phyloP scores from a whole-genome alignment of 2,329 filamentous ascomycete genomes.

The Ceratocystis papillata region DNA sequence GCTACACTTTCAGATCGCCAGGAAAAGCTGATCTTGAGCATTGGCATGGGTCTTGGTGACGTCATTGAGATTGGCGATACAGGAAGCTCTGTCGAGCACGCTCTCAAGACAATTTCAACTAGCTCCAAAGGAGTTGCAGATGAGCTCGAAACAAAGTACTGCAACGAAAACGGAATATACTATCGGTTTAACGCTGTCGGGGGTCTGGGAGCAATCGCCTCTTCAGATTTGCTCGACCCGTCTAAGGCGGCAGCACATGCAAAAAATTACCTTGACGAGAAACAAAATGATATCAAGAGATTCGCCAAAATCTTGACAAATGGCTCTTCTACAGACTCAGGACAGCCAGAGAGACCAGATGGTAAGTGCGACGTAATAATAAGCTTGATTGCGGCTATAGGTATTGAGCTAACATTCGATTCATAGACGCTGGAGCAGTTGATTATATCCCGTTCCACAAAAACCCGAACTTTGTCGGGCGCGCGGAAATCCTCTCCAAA shows the following conservation, averaged over 20 bases:
- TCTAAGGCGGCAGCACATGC: neutral
- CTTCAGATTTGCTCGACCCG: constrained; percentile 27
- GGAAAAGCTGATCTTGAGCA: constrained; percentile 27
- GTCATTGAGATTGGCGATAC: constrained; percentile 25
- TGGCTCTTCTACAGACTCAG: no score
- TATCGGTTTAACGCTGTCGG: constrained; percentile 28
- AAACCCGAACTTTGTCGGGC: neutral
- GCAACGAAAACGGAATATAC: constrained; percentile 26
- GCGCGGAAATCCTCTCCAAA: neutral
- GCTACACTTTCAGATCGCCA: constrained; percentile 23
- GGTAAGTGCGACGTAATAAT: no score
- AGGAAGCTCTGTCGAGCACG: neutral
- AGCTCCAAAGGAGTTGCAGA: neutral
- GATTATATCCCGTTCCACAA: neutral
- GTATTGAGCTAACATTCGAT: neutral
- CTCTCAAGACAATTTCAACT: neutral
- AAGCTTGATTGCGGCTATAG: neutral
- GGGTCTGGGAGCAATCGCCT: constrained; percentile 27
- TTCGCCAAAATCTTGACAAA: no score
- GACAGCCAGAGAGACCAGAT: no score
- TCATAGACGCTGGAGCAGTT: neutral
- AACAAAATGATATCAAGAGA: no score
- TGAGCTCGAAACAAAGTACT: constrained; percentile 22
- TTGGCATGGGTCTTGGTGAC: constrained; percentile 28
- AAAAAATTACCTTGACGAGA: neutral